Conservation (phyloP, 2,329 filamentous ascomycete species). For the Claviceps digitariae region DNA sequence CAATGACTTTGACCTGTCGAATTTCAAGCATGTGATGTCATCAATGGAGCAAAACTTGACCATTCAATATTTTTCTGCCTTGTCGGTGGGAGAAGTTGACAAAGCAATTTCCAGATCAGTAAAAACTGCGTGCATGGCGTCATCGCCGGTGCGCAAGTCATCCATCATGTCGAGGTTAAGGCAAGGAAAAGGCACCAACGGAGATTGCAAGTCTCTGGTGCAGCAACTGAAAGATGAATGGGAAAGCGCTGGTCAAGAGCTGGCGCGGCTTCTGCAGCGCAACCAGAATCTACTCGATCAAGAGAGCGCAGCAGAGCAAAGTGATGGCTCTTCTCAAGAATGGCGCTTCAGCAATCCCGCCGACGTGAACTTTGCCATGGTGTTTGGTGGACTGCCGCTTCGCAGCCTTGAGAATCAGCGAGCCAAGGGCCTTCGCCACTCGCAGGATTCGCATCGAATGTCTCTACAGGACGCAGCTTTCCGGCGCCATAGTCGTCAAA, state of each 20-base stretch:
- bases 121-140: conserved; percentile 15
- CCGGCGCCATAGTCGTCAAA: conserved; percentile 4
- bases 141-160: conserved; percentile 16
- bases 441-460: conserved; percentile 3
- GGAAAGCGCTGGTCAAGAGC: conserved; percentile 21
- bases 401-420: conserved; percentile 16
- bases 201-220: conserved; percentile 18
- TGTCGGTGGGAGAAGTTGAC: conserved; percentile 23
- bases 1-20: conserved; percentile 41
- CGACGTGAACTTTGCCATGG: conserved; percentile 16
- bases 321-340: conserved; percentile 12
- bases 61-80: conserved; percentile 31
- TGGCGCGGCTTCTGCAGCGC: conserved; percentile 22
- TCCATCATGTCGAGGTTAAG: conserved; percentile 23
- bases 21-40: conserved; percentile 32
- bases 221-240: conserved; percentile 27
- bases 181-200: conserved; percentile 17
- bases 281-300: conserved; percentile 19
- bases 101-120: conserved; percentile 21
- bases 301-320: conserved; percentile 8
- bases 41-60: conserved; percentile 28
- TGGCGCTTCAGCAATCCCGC: conserved; percentile 10
- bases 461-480: neutral
- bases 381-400: conserved; percentile 25
- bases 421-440: conserved; percentile 10